A percentile compares a stretch with the other conserved stretches of the same genome.
Evolutionary conservation across 306 rosid genomes (phyloP).

Genomic region (Sphenostylis stenocarpa): DNA sequence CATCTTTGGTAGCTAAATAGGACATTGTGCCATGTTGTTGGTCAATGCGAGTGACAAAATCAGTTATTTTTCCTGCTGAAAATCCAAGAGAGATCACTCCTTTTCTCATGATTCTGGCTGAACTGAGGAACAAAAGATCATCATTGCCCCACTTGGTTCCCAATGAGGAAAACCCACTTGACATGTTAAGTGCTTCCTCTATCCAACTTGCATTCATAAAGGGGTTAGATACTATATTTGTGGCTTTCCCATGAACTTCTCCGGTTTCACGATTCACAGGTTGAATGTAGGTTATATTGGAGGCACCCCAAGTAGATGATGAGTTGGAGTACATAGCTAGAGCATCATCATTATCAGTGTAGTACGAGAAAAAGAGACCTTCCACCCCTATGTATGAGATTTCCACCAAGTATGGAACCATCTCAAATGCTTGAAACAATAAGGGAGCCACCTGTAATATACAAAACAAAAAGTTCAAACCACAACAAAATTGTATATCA

Average conservation of each 20-base stretch:
- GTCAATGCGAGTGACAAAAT: constrained; percentile 22
- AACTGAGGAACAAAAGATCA: constrained; percentile 39
- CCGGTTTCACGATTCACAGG: constrained; percentile 46
- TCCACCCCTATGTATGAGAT: constrained; percentile 54
- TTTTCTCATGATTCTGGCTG: constrained; percentile 38
- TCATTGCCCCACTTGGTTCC: constrained; percentile 42
- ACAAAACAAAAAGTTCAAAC: background rate
- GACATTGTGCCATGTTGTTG: constrained; percentile 33
- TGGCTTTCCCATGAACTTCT: constrained; percentile 39
- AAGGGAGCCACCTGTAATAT: constrained; percentile 52
- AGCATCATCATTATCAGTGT: constrained; percentile 34
- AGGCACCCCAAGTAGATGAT: background rate
- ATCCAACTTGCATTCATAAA: constrained; percentile 34
- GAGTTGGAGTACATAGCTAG: constrained; percentile 56
- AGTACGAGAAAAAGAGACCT: constrained; percentile 55
- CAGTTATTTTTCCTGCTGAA: constrained; percentile 25
- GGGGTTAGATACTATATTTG: background rate
- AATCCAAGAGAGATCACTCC: constrained; percentile 52
- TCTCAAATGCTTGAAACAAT: constrained; percentile 49
- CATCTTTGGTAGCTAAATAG: constrained; percentile 47
- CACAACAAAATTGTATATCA: too few species aligned
- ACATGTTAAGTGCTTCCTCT: constrained; percentile 19
- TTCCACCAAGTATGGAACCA: constrained; percentile 45
- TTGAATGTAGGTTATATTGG: constrained; percentile 36
- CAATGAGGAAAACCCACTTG: constrained; percentile 34